Evolutionary conservation across 371 early-diverging fungal species (phyloP).

Genomic region (Chytridium lagenaria): DNA sequence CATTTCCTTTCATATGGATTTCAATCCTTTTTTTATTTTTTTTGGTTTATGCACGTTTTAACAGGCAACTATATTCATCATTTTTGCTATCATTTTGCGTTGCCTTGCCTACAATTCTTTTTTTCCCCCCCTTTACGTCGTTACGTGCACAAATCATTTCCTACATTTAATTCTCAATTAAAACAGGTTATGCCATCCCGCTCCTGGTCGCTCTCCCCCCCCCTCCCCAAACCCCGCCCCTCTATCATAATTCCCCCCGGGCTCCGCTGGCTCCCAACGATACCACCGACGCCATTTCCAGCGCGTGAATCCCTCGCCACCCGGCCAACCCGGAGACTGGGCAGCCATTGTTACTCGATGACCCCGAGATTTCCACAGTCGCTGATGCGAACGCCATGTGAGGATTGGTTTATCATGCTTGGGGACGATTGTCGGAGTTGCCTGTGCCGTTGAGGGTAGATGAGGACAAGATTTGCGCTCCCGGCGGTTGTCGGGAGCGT

Average conservation of each 20-base stretch:
- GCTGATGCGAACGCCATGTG: slow-evolving; percentile 2
- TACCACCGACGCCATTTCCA: not conserved
- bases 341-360: slow-evolving; percentile 1
- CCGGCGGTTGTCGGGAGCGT: no score
- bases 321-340: slow-evolving; percentile 14
- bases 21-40: no score
- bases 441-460: not conserved
- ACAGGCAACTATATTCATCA: no score
- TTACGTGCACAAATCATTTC: no score
- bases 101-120: no score
- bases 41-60: no score
- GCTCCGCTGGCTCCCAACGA: not conserved
- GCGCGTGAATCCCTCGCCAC: not conserved
- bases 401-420: not conserved
- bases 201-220: not conserved
- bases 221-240: not conserved
- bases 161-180: not conserved
- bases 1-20: no score
- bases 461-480: no score
- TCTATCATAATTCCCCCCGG: no score
- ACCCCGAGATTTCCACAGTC: slow-evolving; percentile 2
- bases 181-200: not conserved
- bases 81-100: no score
- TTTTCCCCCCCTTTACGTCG: no score
- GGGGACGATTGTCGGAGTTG: not conserved